Evolutionary conservation across 306 rosid species (phyloP), one percentile per base, ranked within the genome.

Genomic region (Inga leiocalycina): DNA sequence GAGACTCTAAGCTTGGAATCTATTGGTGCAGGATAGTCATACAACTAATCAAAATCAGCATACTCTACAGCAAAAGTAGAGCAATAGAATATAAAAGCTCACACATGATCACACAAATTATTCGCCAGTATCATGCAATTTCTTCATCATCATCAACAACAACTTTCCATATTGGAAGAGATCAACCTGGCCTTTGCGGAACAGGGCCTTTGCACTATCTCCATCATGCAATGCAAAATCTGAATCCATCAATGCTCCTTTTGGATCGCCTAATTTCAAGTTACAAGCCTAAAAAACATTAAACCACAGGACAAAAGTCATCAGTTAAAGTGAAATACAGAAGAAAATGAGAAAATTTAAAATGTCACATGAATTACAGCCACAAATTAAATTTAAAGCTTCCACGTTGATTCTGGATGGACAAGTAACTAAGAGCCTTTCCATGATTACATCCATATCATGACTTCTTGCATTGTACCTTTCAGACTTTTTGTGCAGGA

Each of bases 151-250:
- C 9, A 54, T 54, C 65, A 49, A 3, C 65, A 59, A 2, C 66
- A 64, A 64, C 69, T 81, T 62, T 84, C 32, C 35, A 12, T 57
- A 79, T 48, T 10, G 61, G 43, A 75, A 83, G 73, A 86, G 57
- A 22, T 48, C 43, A 81, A 89, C 92, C 92, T 89, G 92, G 84
- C 92, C 92, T 83, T 87, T 84, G 80, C 90, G 89, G 46, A 89
- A 89, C 70, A 89, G 72, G 70, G 92, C 92, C 81, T 89, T 89
- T 8, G 83, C 89, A 75, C 81, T 89, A 73, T 87, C 92, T 54
- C 86, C 92, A 75, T 89, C 92, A 49, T 84, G 90, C 86, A 89
- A 34, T 56, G 92, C 90, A 85, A 87, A 89, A 73, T 89, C 92
- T 22, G 89, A 27, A 79, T 89, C 92, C 62, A 83, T 20, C 62